Conservation (phyloP, 805 yeast species). For the Starmerella bombicola region DNA sequence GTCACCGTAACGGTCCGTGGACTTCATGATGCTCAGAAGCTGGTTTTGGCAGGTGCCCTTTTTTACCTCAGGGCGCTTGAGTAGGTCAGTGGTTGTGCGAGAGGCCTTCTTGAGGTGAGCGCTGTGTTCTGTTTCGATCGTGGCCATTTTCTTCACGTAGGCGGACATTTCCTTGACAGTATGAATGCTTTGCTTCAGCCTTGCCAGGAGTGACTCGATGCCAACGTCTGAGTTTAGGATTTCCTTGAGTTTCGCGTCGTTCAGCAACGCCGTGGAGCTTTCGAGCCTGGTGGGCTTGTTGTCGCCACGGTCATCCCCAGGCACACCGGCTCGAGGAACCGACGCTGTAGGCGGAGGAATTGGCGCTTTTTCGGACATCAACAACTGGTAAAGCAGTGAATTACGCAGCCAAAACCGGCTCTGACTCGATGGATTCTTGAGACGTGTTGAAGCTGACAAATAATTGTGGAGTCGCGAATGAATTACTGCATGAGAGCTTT, state of each 20-base stretch:
- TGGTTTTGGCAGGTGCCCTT: slow-evolving; percentile 54
- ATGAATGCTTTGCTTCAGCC: slow-evolving; percentile 66
- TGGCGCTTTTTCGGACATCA: neutral
- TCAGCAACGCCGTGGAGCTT: slow-evolving; percentile 25
- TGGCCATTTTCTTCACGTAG: slow-evolving; percentile 65
- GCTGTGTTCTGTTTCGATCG: slow-evolving; percentile 65
- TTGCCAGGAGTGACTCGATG: slow-evolving; percentile 53
- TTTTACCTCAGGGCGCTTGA: slow-evolving; percentile 40
- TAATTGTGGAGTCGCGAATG: too few species aligned
- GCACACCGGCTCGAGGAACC: neutral
- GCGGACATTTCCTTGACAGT: slow-evolving; percentile 78
- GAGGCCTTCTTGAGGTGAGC: slow-evolving; percentile 63
- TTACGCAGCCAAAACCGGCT: too few species aligned
- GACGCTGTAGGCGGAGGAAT: neutral
- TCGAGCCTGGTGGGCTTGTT: neutral
- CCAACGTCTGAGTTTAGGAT: slow-evolving; percentile 38
- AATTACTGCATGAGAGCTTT: too few species aligned
- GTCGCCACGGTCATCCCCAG: neutral
- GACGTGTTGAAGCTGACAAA: too few species aligned
- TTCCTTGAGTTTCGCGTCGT: slow-evolving; percentile 29
- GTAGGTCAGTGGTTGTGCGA: slow-evolving; percentile 38
- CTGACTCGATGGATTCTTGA: too few species aligned
- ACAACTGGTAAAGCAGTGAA: too few species aligned
- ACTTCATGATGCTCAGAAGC: slow-evolving; percentile 55
- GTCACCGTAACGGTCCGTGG: slow-evolving; percentile 62